phyloP scores from a whole-genome alignment of 208 protist species.

The Kentomonas sorsogonicus region DNA sequence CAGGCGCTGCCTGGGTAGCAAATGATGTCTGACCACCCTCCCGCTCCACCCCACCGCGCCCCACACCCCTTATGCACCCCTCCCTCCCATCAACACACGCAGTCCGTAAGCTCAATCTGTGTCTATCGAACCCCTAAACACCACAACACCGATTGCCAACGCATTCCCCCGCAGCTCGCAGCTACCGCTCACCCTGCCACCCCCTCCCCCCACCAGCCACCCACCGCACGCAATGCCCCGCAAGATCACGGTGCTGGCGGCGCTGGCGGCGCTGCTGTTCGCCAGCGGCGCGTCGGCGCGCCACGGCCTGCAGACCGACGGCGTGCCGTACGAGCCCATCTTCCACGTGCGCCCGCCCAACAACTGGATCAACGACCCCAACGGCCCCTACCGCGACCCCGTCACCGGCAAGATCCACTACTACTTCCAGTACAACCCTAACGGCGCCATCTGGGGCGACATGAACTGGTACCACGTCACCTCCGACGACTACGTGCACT shows the following conservation, averaged over 20 bases:
- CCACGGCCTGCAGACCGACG: neutral
- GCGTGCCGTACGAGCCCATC: conserved; percentile 18
- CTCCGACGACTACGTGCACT: conserved; percentile 54
- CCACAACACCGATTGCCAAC: too few species aligned
- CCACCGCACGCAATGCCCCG: too few species aligned
- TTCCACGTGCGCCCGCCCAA: conserved; percentile 45
- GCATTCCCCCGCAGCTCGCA: too few species aligned
- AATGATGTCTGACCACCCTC: too few species aligned
- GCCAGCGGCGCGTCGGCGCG: neutral
- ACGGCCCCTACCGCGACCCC: conserved; percentile 53
- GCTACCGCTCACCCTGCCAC: too few species aligned
- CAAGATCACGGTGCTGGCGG: neutral
- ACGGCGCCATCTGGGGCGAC: conserved; percentile 45
- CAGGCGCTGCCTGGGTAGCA: too few species aligned
- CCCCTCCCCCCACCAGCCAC: too few species aligned
- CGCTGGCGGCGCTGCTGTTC: conserved; percentile 2
- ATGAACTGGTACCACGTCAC: conserved; percentile 61
- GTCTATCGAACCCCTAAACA: too few species aligned
- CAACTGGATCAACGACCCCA: conserved; percentile 66
- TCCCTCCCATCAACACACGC: too few species aligned
- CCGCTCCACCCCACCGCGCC: too few species aligned
- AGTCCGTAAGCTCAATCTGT: too few species aligned
- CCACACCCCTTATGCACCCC: too few species aligned
- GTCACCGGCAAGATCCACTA: conserved; percentile 43
- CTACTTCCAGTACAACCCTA: conserved; percentile 70